These are phyloP conservation scores for Aspergillus sergii DNA, from an alignment of 2,329 filamentous ascomycete species.

Conservation along the genomic window DNA sequence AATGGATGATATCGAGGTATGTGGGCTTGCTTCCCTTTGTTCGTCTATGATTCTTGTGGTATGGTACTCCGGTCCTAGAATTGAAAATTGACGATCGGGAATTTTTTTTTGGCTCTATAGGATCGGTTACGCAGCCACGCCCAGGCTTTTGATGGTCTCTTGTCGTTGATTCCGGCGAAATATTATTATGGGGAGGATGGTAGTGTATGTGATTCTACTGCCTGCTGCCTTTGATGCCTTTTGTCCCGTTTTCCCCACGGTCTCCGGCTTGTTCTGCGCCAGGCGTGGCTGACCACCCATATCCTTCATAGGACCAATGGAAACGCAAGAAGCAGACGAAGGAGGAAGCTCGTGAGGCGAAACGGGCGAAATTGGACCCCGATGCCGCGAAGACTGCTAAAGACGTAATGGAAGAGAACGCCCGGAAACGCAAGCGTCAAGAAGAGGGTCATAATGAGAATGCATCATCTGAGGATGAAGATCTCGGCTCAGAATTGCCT, in stretches of 20 bases:
- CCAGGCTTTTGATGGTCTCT: slow-evolving; percentile 80
- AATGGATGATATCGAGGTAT: slow-evolving; percentile 46
- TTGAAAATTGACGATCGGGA: slow-evolving; percentile 24
- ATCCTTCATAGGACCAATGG: slow-evolving; percentile 76
- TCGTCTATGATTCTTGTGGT: slow-evolving; percentile 2
- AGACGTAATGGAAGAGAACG: slow-evolving; percentile 88
- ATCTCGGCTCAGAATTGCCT: slow-evolving; percentile 54
- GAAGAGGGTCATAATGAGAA: slow-evolving; percentile 52
- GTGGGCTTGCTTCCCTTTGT: slow-evolving; percentile 21
- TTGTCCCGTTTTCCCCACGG: slow-evolving; percentile 18
- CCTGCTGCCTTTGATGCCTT: slow-evolving; percentile 9
- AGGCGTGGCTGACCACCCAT: slow-evolving; percentile 19
- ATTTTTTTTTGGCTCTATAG: slow-evolving; percentile 34
- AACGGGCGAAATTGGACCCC: slow-evolving; percentile 86
- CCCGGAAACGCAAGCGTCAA: slow-evolving; percentile 75
- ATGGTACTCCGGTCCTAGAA: background rate
- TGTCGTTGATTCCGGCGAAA: slow-evolving; percentile 87
- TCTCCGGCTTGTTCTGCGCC: slow-evolving; percentile 9
- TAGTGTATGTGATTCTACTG: slow-evolving; percentile 62
- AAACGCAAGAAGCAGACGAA: slow-evolving; percentile 94
- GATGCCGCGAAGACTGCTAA: slow-evolving; percentile 89
- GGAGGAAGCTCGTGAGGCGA: slow-evolving; percentile 78
- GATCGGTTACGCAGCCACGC: slow-evolving; percentile 57
- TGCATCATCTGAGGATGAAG: slow-evolving; percentile 47
- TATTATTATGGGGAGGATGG: slow-evolving; percentile 87